Evolutionary conservation across 2,329 filamentous ascomycete genomes (phyloP).

Genomic region (Cladosporium sp.): DNA sequence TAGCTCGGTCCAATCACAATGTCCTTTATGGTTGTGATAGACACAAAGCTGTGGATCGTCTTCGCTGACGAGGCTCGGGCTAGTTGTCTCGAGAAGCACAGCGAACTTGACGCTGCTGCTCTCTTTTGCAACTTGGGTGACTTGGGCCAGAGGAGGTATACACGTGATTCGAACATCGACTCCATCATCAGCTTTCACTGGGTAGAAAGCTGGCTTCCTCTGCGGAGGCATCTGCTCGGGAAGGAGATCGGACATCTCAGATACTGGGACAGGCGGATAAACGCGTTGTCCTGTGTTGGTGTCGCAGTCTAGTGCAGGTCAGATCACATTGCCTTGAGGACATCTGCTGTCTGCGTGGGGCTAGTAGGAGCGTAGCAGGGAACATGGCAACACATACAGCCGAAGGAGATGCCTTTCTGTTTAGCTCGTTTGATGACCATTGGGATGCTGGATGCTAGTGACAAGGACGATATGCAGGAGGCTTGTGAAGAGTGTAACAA

Average conservation of each 20-base stretch:
- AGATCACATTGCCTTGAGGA: background rate
- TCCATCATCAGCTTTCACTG: slow-evolving; percentile 10
- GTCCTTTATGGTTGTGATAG: slow-evolving; percentile 63
- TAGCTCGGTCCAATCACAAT: slow-evolving; percentile 56
- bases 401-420: slow-evolving; percentile 33
- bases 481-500: background rate
- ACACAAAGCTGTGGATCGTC: slow-evolving; percentile 68
- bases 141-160: slow-evolving; percentile 71
- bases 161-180: slow-evolving; percentile 54
- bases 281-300: slow-evolving; percentile 31
- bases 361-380: background rate
- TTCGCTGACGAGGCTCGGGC: slow-evolving; percentile 39
- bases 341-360: background rate
- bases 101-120: slow-evolving; percentile 56
- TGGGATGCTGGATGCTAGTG: background rate
- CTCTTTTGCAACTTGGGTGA: slow-evolving; percentile 55
- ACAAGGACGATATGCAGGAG: background rate
- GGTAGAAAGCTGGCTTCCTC: slow-evolving; percentile 18
- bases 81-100: slow-evolving; percentile 45
- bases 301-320: slow-evolving; percentile 28
- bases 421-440: slow-evolving; percentile 29
- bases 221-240: slow-evolving; percentile 32
- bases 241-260: slow-evolving; percentile 22
- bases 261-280: slow-evolving; percentile 27
- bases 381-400: slow-evolving; percentile 22